Conservation (phyloP, 805 yeast genomes). For the Ogataea corticis region DNA sequence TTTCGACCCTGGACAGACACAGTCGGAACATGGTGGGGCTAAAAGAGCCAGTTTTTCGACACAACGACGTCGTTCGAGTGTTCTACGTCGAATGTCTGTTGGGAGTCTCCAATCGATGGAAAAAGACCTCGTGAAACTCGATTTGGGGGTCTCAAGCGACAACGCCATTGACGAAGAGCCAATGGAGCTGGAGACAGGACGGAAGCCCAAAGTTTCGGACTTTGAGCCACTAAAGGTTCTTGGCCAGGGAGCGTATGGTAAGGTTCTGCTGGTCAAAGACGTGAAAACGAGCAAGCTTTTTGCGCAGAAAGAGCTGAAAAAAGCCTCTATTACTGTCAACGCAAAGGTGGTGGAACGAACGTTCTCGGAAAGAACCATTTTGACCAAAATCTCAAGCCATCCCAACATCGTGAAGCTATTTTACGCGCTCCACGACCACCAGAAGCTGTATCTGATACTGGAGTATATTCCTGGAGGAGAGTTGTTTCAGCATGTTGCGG, state of each 20-base stretch:
- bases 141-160: slow-evolving; percentile 12
- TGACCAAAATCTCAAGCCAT: slow-evolving; percentile 63
- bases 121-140: slow-evolving; percentile 8
- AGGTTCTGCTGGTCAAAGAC: slow-evolving; percentile 73
- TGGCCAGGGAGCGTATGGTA: slow-evolving; percentile 88
- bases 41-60: background rate
- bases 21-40: background rate
- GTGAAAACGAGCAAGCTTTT: slow-evolving; percentile 57
- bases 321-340: slow-evolving; percentile 67
- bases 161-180: slow-evolving; percentile 12
- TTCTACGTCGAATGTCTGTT: slow-evolving; percentile 31
- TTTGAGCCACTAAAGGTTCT: slow-evolving; percentile 70
- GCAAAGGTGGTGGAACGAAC: slow-evolving; percentile 65
- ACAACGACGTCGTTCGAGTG: slow-evolving; percentile 28
- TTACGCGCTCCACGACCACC: slow-evolving; percentile 79
- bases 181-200: background rate
- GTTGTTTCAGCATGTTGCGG: slow-evolving; percentile 60
- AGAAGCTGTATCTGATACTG: slow-evolving; percentile 68
- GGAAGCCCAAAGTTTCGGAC: slow-evolving; percentile 42
- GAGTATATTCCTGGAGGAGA: slow-evolving; percentile 94
- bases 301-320: slow-evolving; percentile 83
- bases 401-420: slow-evolving; percentile 81
- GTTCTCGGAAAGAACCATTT: slow-evolving; percentile 70
- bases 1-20: background rate
- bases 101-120: slow-evolving; percentile 17